These are phyloP conservation scores for Daedaleopsis nitida DNA, from an alignment of 768 basidiomycete species.

Conservation along the genomic window DNA sequence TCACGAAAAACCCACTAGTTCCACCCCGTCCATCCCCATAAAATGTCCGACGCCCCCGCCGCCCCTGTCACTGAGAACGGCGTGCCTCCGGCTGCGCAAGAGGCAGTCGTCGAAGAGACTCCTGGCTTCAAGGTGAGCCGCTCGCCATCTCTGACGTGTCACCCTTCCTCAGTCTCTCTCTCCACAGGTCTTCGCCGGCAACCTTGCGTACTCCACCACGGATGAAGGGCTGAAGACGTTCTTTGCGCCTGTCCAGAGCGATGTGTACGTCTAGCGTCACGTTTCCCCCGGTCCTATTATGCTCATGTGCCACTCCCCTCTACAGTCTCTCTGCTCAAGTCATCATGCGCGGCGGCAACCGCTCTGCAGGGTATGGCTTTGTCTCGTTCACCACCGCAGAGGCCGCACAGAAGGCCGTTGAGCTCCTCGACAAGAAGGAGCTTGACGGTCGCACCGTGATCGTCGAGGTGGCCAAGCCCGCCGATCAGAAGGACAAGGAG, in stretches of 20 bases:
- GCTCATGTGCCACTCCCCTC: slow-evolving; percentile 19
- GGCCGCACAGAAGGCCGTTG: slow-evolving; percentile 86
- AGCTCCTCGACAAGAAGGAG: slow-evolving; percentile 82
- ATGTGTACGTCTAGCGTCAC: slow-evolving; percentile 66
- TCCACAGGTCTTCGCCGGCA: slow-evolving; percentile 87
- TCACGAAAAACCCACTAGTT: slow-evolving; percentile 54
- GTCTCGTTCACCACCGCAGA: slow-evolving; percentile 80
- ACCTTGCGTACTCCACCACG: slow-evolving; percentile 92
- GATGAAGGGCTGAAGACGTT: slow-evolving; percentile 94
- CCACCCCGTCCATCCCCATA: slow-evolving; percentile 46
- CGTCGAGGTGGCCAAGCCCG: slow-evolving; percentile 91
- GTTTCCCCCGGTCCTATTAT: slow-evolving; percentile 6
- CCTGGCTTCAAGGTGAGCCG: slow-evolving; percentile 74
- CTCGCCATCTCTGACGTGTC: slow-evolving; percentile 27
- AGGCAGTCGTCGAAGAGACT: slow-evolving; percentile 63
- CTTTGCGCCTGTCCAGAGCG: slow-evolving; percentile 84
- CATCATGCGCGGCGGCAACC: slow-evolving; percentile 74
- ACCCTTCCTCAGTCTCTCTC: slow-evolving; percentile 19
- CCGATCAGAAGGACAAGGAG: slow-evolving; percentile 84
- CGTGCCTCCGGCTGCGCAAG: slow-evolving; percentile 80
- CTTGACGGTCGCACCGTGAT: slow-evolving; percentile 88
- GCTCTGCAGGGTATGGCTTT: slow-evolving; percentile 92
- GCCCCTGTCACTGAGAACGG: slow-evolving; percentile 81
- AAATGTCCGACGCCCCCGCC: slow-evolving; percentile 92
- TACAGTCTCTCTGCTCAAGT: slow-evolving; percentile 79